Evolutionary conservation across 2,329 filamentous ascomycete species (phyloP), one percentile per base, ranked within the genome.

Genomic region (Camillea tinctor): DNA sequence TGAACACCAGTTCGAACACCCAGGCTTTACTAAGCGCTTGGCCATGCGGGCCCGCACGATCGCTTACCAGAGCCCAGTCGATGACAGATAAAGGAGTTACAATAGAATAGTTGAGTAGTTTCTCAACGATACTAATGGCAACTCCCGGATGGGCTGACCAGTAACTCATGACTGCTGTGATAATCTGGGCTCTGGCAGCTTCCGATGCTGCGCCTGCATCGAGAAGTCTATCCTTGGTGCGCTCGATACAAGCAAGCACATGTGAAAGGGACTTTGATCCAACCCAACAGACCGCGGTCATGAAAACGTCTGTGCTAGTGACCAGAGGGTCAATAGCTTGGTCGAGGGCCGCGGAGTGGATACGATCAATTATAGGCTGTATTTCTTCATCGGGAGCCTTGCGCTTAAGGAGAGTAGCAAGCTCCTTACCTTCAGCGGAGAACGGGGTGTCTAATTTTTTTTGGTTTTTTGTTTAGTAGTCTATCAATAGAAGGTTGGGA

Each of bases 221-320:
- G 1, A 97, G 80, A 0, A 99, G 86, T 26, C 93, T 88, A 57
- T 94, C 91, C 77, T 97, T 97, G 77, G 90, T 94, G 60, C 95
- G 90, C 76, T 99, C 95, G 66, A 99, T 97, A 74, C 91, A 96
- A 8, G 93, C 96, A 17, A 99, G 85, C 3, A 97, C 92, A 75
- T 99, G 95, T 13, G 93, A 97, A 30, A 99, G 85, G 0, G 94
- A 97, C 77, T 99, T 99, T 65, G 92, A 93, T 51, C 95, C 95
- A 54, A 97, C 88, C 77, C 88, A 95, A 79, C 94, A 95, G 66
- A 99, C 93, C 20, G 92, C 88, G 0, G 94, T 99, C 71, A 97
- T 88, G 71, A 97, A 96, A 49, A 93, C 93, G 73, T 98, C 95
- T 4, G 93, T 96, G 64, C 92, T 95, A n/a, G 89, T 83, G 17